Evolutionary conservation across 805 yeast genomes (phyloP).

Genomic region (Wickerhamomyces tratensis): DNA sequence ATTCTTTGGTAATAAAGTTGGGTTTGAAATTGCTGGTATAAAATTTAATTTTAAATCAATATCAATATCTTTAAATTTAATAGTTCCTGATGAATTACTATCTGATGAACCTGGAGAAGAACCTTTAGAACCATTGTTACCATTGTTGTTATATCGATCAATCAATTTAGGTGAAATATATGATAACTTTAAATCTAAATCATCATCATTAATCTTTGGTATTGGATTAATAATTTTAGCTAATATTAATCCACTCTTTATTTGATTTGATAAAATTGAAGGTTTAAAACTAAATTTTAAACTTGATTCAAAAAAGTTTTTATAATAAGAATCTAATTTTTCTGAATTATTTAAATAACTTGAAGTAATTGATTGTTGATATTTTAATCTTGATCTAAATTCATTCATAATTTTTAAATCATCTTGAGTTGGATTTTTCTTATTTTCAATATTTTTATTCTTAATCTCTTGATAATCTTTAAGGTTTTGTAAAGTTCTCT

Average conservation of each 20-base stretch:
- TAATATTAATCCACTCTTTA: conserved; percentile 4
- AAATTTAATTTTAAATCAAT: conserved; percentile 21
- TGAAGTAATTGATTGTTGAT: not conserved
- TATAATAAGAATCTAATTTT: too few species aligned
- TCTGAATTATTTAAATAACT: too few species aligned
- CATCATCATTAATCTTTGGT: conserved; percentile 4
- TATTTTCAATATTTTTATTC: not conserved
- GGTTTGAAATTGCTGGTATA: conserved; percentile 20
- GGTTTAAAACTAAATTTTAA: conserved; percentile 9
- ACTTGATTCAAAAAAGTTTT: not conserved
- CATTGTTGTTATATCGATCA: conserved; percentile 21
- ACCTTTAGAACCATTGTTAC: not conserved
- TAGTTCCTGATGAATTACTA: not conserved
- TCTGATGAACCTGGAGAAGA: too few species aligned
- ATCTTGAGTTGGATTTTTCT: not conserved
- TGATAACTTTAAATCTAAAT: conserved; percentile 22
- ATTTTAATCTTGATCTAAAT: conserved; percentile 1
- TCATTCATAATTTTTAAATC: not conserved
- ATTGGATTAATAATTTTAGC: not conserved
- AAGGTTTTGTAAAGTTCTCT: conserved; percentile 3
- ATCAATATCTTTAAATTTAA: conserved; percentile 15
- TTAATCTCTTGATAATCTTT: too few species aligned
- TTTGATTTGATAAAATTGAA: conserved; percentile 12
- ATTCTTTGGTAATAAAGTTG: conserved; percentile 19
- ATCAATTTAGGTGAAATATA: conserved; percentile 27